Evolutionary conservation across 2,329 filamentous ascomycete genomes (phyloP).

Genomic region (Pochonia chlamydosporia): DNA sequence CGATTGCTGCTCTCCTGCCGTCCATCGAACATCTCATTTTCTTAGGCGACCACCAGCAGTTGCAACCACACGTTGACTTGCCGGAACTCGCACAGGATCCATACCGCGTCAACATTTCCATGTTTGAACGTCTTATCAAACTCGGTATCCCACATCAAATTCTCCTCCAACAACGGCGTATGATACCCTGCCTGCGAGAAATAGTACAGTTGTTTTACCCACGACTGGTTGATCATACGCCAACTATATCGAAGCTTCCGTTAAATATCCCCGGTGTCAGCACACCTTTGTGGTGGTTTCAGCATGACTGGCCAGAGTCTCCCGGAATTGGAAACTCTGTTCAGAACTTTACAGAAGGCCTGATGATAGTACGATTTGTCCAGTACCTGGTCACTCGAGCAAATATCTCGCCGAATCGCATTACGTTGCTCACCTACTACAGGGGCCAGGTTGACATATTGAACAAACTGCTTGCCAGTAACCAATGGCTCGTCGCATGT

Average conservation of each 20-base stretch:
- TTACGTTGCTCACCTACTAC: constrained; percentile 85
- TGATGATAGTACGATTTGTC: constrained; percentile 70
- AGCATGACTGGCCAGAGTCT: constrained; percentile 40
- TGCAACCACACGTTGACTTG: constrained; percentile 64
- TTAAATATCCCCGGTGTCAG: constrained; percentile 39
- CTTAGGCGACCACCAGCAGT: constrained; percentile 75
- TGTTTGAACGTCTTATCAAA: constrained; percentile 74
- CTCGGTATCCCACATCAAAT: constrained; percentile 58
- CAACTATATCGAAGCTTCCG: constrained; percentile 20
- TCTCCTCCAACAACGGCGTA: constrained; percentile 61
- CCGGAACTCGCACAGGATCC: constrained; percentile 52
- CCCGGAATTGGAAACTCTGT: constrained; percentile 52
- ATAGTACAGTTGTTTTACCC: constrained; percentile 45
- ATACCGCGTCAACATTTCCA: constrained; percentile 64
- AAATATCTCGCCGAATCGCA: constrained; percentile 50
- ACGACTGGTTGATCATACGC: constrained; percentile 39
- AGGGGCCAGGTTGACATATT: constrained; percentile 72
- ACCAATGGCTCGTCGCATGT: constrained; percentile 17
- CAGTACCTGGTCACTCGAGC: constrained; percentile 63
- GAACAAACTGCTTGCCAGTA: constrained; percentile 36
- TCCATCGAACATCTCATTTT: constrained; percentile 49
- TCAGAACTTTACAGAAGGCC: constrained; percentile 62
- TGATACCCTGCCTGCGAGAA: constrained; percentile 39
- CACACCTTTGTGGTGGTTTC: constrained; percentile 35
- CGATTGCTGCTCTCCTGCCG: constrained; percentile 41